Percentiles rank a stretch among this genome's conserved stretches.
These are phyloP conservation scores for Coffea canephora DNA, from an alignment of 257 asterid species.

Conservation along the genomic window DNA sequence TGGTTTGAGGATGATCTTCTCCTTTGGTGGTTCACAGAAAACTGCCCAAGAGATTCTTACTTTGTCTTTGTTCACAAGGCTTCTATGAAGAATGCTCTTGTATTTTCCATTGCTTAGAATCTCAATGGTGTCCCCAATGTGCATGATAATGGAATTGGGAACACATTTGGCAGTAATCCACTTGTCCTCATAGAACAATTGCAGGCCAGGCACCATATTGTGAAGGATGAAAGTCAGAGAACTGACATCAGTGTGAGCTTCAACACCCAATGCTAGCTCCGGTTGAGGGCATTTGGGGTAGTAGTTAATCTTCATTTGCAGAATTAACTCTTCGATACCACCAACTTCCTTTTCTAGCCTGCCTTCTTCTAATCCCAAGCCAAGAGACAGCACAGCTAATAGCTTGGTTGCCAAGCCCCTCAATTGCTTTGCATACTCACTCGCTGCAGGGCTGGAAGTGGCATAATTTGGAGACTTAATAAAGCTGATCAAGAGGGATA, in stretches of 20 bases:
- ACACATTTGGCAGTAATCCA: constrained; percentile 94
- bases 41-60: constrained; percentile 89
- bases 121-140: constrained; percentile 82
- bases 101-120: constrained; percentile 80
- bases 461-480: neutral
- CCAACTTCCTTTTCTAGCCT: constrained; percentile 80
- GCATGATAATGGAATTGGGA: constrained; percentile 85
- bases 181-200: constrained; percentile 60
- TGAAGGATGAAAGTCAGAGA: constrained; percentile 95
- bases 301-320: constrained; percentile 83
- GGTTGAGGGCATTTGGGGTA: constrained; percentile 96
- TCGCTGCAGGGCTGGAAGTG: constrained; percentile 49
- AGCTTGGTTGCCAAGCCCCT: constrained; percentile 57
- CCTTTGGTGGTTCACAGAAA: constrained; percentile 88
- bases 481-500: neutral
- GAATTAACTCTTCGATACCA: constrained; percentile 66
- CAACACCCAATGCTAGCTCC: constrained; percentile 90
- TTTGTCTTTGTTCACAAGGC: constrained; percentile 75
- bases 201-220: constrained; percentile 94
- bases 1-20: constrained; percentile 62
- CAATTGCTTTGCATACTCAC: constrained; percentile 63
- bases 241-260: constrained; percentile 83
- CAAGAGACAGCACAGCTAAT: constrained; percentile 56
- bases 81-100: constrained; percentile 81
- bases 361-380: constrained; percentile 59